These are phyloP conservation scores for Hymenoscyphus salicellus DNA, from an alignment of 2,329 filamentous ascomycete species.

Conservation along the genomic window DNA sequence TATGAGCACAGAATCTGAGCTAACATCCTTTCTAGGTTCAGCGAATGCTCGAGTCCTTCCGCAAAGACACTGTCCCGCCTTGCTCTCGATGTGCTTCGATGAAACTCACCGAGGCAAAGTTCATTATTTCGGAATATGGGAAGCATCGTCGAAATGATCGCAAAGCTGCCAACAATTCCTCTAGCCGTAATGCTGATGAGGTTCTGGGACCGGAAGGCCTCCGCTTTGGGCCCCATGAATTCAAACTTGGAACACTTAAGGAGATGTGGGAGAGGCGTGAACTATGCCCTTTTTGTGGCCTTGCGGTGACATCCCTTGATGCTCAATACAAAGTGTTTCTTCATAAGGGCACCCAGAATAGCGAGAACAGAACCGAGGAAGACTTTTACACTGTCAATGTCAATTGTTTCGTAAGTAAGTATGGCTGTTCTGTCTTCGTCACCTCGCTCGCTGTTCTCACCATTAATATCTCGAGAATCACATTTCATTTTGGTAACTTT, in stretches of 20 bases:
- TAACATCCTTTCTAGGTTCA: neutral
- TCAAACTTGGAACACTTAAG: neutral
- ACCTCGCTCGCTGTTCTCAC: no score
- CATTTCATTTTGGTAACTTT: no score
- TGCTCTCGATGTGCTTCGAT: neutral
- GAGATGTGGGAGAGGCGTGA: neutral
- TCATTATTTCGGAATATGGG: neutral
- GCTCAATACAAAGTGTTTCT: neutral
- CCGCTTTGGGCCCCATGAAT: neutral
- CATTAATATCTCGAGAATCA: no score
- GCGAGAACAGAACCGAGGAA: neutral
- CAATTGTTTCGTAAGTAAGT: slow-evolving; percentile 2
- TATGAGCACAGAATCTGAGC: neutral
- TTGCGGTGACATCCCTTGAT: neutral
- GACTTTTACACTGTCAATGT: neutral
- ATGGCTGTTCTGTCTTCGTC: neutral
- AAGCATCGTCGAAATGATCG: neutral
- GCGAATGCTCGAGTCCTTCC: neutral
- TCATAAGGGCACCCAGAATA: neutral
- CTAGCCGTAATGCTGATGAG: neutral
- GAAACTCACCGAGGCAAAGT: slow-evolving; percentile 2
- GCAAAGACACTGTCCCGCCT: neutral
- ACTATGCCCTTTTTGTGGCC: neutral
- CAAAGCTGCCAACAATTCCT: neutral
- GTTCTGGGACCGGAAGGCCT: neutral